Conservation (phyloP, 371 early-diverging fungal species). For the Mortierella sp. region DNA sequence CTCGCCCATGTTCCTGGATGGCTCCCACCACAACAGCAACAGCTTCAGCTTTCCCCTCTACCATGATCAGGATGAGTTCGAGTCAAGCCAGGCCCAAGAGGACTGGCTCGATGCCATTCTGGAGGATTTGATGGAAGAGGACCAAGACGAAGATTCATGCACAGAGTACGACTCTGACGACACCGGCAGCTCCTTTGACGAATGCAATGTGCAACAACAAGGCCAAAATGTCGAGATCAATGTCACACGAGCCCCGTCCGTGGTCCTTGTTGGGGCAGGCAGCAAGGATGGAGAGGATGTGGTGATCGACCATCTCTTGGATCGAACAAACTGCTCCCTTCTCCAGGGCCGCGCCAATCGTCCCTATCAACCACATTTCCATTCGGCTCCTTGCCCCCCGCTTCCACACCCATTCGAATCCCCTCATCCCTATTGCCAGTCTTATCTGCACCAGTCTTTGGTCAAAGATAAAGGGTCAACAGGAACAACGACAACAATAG, state of each 20-base stretch:
- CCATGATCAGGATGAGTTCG: conserved; percentile 20
- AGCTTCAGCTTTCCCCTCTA: conserved; percentile 1
- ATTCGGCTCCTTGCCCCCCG: conserved; percentile 10
- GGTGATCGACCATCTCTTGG: background rate
- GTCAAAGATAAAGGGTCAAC: conserved; percentile 30
- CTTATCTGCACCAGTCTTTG: conserved; percentile 15
- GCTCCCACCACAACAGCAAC: background rate
- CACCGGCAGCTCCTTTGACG: conserved; percentile 5
- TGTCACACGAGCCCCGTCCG: conserved; percentile 8
- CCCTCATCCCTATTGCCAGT: conserved; percentile 14
- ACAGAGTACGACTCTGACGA: conserved; percentile 22
- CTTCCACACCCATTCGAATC: conserved; percentile 8
- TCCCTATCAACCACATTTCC: conserved; percentile 6
- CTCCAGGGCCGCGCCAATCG: background rate
- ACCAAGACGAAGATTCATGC: conserved; percentile 19
- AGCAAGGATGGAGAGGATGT: background rate
- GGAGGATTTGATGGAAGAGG: conserved; percentile 50
- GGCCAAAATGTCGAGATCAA: background rate
- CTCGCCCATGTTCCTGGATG: background rate
- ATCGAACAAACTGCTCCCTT: background rate
- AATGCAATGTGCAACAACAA: conserved; percentile 3
- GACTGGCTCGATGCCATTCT: conserved; percentile 50
- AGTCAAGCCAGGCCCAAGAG: conserved; percentile 37
- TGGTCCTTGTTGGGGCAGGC: conserved; percentile 1
- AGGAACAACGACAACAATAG: conserved; percentile 5